These are phyloP conservation scores for Tilletia indica DNA, from an alignment of 1,284 basidiomycete species.

Conservation along the genomic window DNA sequence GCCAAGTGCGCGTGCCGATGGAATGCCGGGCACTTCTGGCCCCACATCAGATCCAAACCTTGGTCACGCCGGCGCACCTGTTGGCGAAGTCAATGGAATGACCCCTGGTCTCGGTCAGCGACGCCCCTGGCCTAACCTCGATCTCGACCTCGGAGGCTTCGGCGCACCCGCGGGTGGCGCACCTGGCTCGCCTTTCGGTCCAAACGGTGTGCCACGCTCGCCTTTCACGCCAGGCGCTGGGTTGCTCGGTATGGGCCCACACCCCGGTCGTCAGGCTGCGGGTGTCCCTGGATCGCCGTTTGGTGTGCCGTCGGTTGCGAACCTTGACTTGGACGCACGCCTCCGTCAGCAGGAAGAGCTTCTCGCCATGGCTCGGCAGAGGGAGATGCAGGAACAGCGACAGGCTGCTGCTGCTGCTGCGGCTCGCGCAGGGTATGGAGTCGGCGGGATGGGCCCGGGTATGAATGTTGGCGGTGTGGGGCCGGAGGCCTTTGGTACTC, in stretches of 20 bases:
- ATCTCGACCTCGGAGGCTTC: conserved; percentile 1
- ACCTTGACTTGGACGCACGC: conserved; percentile 24
- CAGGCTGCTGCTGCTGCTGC: conserved; percentile 32
- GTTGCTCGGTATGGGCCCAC: conserved; percentile 16
- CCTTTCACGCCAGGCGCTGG: conserved; percentile 17
- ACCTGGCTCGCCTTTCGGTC: background rate
- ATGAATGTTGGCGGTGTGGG: conserved; percentile 29
- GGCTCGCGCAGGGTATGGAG: conserved; percentile 22
- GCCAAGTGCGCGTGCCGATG: background rate
- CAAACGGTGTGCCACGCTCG: conserved; percentile 17
- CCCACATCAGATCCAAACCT: background rate
- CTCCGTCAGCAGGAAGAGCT: conserved; percentile 40
- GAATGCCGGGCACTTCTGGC: too few species aligned
- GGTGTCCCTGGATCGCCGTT: conserved; percentile 29
- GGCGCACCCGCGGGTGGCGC: background rate
- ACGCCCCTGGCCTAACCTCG: conserved; percentile 12
- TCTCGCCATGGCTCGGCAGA: conserved; percentile 35
- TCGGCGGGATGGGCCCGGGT: conserved; percentile 22
- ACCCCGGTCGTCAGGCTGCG: background rate
- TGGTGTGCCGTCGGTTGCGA: conserved; percentile 24
- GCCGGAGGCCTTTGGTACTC: conserved; percentile 28
- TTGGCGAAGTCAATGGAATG: background rate
- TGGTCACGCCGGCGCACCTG: background rate
- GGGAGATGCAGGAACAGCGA: conserved; percentile 41
- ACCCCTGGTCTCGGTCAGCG: background rate